Evolutionary conservation across 2,329 filamentous ascomycete species (phyloP), one percentile per base, ranked within the genome.

Genomic region (Plenodomus tracheiphilus): DNA sequence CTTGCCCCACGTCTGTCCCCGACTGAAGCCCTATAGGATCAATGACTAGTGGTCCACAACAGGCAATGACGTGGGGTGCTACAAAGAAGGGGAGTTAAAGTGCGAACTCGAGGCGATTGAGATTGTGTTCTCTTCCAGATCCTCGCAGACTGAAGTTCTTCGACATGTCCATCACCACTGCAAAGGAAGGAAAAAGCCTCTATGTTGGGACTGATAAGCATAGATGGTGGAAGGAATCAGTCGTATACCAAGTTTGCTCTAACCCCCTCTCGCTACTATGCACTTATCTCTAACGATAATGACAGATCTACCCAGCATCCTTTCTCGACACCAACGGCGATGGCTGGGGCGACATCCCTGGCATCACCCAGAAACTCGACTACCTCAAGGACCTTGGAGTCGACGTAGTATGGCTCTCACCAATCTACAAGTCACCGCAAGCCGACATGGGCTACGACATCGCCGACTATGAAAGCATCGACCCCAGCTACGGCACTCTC

Each of bases 171-270:
- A 25, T 25, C 22, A 25, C 22, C 22, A 25, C 22, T 25, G 22
- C 22, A 6, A 25, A 25, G 22, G 22, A 25, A 25, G 53, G 51
- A 32, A 63, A 62, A 30, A 56, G 61, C 16, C 45, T 70, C 2
- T 67, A 65, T 39, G 65, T 70, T 19, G 66, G 66, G 8, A 62
- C 59, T 2, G 66, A 71, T 43, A 69, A 66, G 41, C 67, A 71
- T 44, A 45, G 52, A 20, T 85, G 82, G 82, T 85, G 83, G 82
- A 84, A 84, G 56, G 81, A 85, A 62, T 78, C 78, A 42, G 76
- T 79, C 6, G 79, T 84, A 8, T 85, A 85, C 59, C 81, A 85
- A 55, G 66, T 69, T 48, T 18, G 49, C 15, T 28, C 35, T 21
- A 41, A 19, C 9, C 17, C 21, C 3, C 1, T 17, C 32, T 13